Evolutionary conservation across 345 rosid genomes (phyloP), one percentile per base, ranked within the genome.

Genomic region (Ceriops zippeliana): DNA sequence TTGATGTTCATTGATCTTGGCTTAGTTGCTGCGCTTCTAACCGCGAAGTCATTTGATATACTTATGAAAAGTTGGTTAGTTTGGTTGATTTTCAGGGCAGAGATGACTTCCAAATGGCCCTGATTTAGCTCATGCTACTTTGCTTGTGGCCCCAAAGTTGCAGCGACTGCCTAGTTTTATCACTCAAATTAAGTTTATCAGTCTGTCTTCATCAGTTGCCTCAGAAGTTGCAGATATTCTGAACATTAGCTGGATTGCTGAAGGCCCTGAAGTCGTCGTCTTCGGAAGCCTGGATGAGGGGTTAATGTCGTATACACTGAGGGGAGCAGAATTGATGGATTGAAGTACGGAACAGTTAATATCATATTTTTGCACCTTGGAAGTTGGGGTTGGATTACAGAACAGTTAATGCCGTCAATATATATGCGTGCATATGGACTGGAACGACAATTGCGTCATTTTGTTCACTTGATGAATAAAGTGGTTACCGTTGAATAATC

Each of bases 41-140:
- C 24, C 15, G 4, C 9, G 35, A 58, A 5, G 26, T 5, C 58
- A 52, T 19, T 52, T 74, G 27, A 24, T 42, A 35, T 19, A 61
- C 70, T 75, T 65, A 73, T 26, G 15, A n/a, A 26, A 46, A 7
- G 37, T 65, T 6, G 6, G 21, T 37, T 75, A 31, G 34, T 70
- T 74, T 24, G 27, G 58, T 21, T 70, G 4, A 58, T 67, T 71
- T 75, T 56, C 85, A 91, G 96, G 93, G 97, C 21, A 84, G 96
- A 76, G 99, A 95, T 63, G 99, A 91, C 73, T 86, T 91, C 87
- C 96, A 15, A 72, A 75, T 62, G 22, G 51, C 1, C 65, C 83
- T 65, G 86, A 81, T 76, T 79, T 91, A 70, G 85, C 83, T 35
- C 76, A 61, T 68, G 83, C 90, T 30, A 91, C 96, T 72, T 42